Conservation (phyloP, 2,329 filamentous ascomycete species). For the Paecilomyces sp. region DNA sequence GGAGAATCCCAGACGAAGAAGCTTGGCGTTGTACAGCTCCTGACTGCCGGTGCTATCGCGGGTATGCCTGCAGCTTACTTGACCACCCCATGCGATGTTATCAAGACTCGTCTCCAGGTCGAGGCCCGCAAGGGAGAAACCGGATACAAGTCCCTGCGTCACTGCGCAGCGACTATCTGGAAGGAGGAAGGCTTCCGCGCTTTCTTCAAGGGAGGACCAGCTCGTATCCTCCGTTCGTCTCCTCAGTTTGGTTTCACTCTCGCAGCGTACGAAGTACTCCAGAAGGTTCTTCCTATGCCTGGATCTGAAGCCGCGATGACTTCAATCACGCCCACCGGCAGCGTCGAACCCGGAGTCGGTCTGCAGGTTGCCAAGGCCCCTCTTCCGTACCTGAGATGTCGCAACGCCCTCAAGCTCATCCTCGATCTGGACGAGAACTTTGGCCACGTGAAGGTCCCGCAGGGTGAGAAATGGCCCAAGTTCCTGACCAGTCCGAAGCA, state of each 20-base stretch:
- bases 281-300: constrained; percentile 72
- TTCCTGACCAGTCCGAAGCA: constrained; percentile 24
- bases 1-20: constrained; percentile 83
- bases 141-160: constrained; percentile 76
- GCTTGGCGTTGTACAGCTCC: constrained; percentile 80
- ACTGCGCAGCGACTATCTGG: constrained; percentile 76
- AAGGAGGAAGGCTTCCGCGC: constrained; percentile 89
- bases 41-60: constrained; percentile 89
- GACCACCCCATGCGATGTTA: constrained; percentile 95
- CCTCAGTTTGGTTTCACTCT: constrained; percentile 98
- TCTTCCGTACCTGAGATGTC: constrained; percentile 62
- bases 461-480: constrained; percentile 32
- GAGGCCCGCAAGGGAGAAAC: constrained; percentile 94
- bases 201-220: constrained; percentile 98
- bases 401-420: constrained; percentile 92
- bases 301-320: constrained; percentile 44
- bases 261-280: constrained; percentile 87
- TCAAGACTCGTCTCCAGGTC: constrained; percentile 97
- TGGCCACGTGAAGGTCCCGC: constrained; percentile 60
- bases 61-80: constrained; percentile 90
- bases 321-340: constrained; percentile 51
- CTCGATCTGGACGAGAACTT: constrained; percentile 92
- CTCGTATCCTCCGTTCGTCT: constrained; percentile 87
- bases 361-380: constrained; percentile 58
- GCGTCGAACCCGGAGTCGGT: constrained; percentile 57